phyloP scores from a whole-genome alignment of 2,329 filamentous ascomycete species.

The Rhexocercosporidium sp. region DNA sequence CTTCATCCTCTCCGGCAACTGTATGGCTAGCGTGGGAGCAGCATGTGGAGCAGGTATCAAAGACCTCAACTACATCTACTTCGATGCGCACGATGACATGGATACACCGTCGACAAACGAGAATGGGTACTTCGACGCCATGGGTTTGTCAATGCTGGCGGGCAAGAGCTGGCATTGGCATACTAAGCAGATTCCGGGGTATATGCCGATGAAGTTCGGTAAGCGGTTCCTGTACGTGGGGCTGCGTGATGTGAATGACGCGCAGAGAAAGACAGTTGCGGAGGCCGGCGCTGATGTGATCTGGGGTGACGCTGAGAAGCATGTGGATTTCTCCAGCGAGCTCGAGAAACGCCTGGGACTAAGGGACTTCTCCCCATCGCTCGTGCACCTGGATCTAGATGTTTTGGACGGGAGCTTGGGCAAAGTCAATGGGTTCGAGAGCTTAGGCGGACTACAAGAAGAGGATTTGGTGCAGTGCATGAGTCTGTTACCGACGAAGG shows the following conservation, averaged over 20 bases:
- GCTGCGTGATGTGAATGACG: neutral
- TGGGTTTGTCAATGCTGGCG: neutral
- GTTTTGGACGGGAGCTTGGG: neutral
- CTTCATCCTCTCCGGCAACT: neutral
- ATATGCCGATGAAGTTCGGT: neutral
- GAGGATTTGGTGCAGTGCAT: neutral
- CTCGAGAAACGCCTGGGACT: neutral
- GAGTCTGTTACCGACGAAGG: neutral
- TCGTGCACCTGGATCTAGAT: neutral
- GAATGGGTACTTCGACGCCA: neutral
- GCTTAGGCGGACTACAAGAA: neutral
- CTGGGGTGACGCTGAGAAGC: neutral
- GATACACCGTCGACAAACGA: neutral
- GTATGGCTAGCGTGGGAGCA: neutral
- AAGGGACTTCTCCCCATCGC: neutral
- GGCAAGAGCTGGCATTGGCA: neutral
- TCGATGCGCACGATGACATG: neutral
- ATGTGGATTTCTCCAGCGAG: neutral
- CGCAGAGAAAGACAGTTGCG: neutral
- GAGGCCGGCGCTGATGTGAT: neutral
- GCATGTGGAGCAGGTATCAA: neutral
- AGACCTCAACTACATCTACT: neutral
- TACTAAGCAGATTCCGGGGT: neutral
- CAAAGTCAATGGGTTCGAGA: neutral
- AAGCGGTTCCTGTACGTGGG: neutral